phyloP scores from a whole-genome alignment of 1,284 basidiomycete species.

The Sporisorium exsertum region DNA sequence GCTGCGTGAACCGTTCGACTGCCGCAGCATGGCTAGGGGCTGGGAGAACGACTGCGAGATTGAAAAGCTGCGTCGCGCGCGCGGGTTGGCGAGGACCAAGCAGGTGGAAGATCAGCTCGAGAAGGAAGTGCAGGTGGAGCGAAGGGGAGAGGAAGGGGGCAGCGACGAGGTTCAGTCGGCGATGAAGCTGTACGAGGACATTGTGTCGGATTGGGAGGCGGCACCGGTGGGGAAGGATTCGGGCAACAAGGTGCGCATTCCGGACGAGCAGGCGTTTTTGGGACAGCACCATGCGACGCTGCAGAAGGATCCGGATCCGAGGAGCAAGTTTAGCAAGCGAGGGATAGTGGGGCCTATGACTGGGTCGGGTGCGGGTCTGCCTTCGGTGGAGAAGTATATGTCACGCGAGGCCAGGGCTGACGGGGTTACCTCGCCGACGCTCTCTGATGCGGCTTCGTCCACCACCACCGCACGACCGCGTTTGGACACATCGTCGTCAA shows the following conservation, averaged over 20 bases:
- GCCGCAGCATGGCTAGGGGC: constrained; percentile 81
- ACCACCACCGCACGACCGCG: constrained; percentile 4
- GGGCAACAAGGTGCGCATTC: constrained; percentile 24
- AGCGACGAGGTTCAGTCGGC: constrained; percentile 49
- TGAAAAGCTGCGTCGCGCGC: constrained; percentile 36
- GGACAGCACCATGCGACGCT: constrained; percentile 49
- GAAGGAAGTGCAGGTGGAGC: constrained; percentile 37
- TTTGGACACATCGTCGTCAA: background rate
- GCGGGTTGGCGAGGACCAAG: constrained; percentile 26
- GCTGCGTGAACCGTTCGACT: constrained; percentile 89
- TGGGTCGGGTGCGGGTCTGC: constrained; percentile 37
- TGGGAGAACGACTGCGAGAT: constrained; percentile 71
- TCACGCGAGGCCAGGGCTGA: constrained; percentile 6
- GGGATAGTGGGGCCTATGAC: constrained; percentile 58
- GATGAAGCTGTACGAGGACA: constrained; percentile 61
- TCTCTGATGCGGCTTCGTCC: background rate
- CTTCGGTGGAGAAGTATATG: constrained; percentile 50
- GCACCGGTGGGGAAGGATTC: constrained; percentile 18
- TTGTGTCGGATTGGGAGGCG: constrained; percentile 58
- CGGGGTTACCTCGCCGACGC: background rate
- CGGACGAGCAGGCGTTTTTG: constrained; percentile 52
- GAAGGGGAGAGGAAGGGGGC: constrained; percentile 14
- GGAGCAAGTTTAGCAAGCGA: constrained; percentile 41
- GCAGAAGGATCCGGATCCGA: constrained; percentile 42
- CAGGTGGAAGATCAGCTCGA: constrained; percentile 49